Base-by-base conservation (phyloP, 106 monocot species). In the Dendrobium chrysotoxum region DNA sequence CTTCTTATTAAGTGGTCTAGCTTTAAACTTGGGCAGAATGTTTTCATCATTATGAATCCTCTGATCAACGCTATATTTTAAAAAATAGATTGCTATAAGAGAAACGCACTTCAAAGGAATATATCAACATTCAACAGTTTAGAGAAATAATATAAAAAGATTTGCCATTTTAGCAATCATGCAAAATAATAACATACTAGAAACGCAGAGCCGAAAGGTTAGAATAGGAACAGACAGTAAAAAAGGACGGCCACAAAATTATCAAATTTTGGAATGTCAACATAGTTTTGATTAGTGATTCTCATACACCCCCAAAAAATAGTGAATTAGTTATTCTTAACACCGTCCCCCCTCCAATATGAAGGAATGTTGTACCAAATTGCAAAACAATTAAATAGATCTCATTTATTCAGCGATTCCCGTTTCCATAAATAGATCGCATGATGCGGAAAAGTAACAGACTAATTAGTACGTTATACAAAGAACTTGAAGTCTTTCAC, bases 1-100 rank as follows among this genome's bases (percentile, higher is more conserved):
- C 84, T 84, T 80, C 75, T 76, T 84, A 76, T 84, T 76, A 66
- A 84, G 75, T n/a, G 84, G 84, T 44, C 40, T 64, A 67, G 80
- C 84, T 61, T 44, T 84, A 75, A 80, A 84, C 8, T 75, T 84
- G 31, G 72, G 53, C 8, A 41, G 53, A 3, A 25, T 40, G 28
- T 28, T 66, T 23, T 50, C 80, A 76, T n/a, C 35, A 35, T 65
- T 75, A 65, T 84, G 65, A 20, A 11, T 6, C 42, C 46, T 80
- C 53, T 45, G 73, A 3, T 75, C 75, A 74, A 28, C 39, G 16
- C 78, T 83, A 28, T 0, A 72, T 5, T 54, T 4, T 30, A 2
- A 41, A 76, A 61, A 0, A 40, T 57, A 42, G 40, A 58, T 75
- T n/a, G 57, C 17, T 17, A 42, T 75, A 54, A 53, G 75, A 72